Evolutionary conservation across 495 filamentous ascomycete genomes (phyloP), one percentile per base, ranked within the genome.

Genomic region (Aspergillus sclerotioniger): DNA sequence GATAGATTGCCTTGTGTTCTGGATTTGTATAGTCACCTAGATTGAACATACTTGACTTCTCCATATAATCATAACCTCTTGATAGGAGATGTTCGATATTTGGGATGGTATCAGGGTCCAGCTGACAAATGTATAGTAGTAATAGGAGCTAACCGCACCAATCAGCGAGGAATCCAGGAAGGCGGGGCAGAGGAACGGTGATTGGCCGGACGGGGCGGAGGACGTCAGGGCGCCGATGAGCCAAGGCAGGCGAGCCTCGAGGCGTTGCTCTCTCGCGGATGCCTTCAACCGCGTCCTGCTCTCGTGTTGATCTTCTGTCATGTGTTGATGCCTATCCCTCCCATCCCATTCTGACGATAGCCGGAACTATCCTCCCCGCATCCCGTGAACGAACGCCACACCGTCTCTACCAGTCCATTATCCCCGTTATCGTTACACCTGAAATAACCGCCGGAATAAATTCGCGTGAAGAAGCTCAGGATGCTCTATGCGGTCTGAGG

Each of bases 201-300:
- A 54, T 54, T 44, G 10, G 52, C 35, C 37, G 52, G 47, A 32
- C 31, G 28, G 25, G 47, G 9, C 9, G 25, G 8, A 50, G 47
- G 31, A 50, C 47, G 47, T 55, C 53, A 55, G 51, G 31, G 51
- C 51, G 32, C 4, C 52, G 37, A 43, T 25, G 13, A 6, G 37
- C 12, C 5, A 37, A 15, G 9, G 33, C 2, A 9, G 13, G 37
- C 5, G 9, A n/a, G 37, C 13, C 37, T 13, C 25, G 25, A 25
- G 25, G 25, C 25, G 25, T 5, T 25, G 25, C 25, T 25, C 25
- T 25, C 25, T 25, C 5, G 37, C 37, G 37, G 37, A 41, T 41
- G 37, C 8, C 37, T 15, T 41, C 37, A 41, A 12, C 37, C 37
- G 37, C 37, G 37, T 41, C 12, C 10, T 41, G 37, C n/a, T 41